Evolutionary conservation across 805 yeast genomes (phyloP).

Genomic region (Priceomyces castillae): DNA sequence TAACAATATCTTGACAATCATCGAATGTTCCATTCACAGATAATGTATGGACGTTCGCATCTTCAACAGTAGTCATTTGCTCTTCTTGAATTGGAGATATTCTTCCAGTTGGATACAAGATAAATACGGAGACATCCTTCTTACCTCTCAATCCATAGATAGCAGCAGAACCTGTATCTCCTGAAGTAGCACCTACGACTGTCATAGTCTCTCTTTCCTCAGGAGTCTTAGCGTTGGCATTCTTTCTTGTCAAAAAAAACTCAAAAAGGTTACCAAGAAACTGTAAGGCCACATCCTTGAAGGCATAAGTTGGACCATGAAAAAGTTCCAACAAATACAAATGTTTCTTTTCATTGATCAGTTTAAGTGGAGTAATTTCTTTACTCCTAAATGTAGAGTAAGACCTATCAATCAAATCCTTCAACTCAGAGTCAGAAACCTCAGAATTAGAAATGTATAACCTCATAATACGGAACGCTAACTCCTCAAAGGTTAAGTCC

Average conservation of each 20-base stretch:
- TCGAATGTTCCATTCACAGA: conserved; percentile 96
- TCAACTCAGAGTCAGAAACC: conserved; percentile 68
- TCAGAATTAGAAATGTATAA: conserved; percentile 71
- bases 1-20: conserved; percentile 96
- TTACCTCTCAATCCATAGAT: conserved; percentile 96
- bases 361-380: conserved; percentile 83
- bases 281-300: conserved; percentile 97
- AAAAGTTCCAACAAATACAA: conserved; percentile 84
- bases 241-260: conserved; percentile 78
- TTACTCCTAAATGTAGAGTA: conserved; percentile 87
- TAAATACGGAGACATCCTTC: conserved; percentile 96
- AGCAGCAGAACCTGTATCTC: conserved; percentile 99
- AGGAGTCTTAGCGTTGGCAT: conserved; percentile 46
- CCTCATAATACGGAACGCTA: conserved; percentile 84
- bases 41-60: conserved; percentile 88
- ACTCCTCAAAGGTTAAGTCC: conserved; percentile 72
- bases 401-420: conserved; percentile 60
- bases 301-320: conserved; percentile 99
- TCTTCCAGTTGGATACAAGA: conserved; percentile 94
- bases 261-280: conserved; percentile 97
- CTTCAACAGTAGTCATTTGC: conserved; percentile 97
- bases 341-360: conserved; percentile 55
- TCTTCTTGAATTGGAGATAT: conserved; percentile 97
- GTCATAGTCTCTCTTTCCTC: conserved; percentile 77
- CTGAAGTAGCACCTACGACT: conserved; percentile 98